Percentiles rank a stretch among this genome's conserved stretches.
These are phyloP conservation scores for Xerophyta viscosa DNA, from an alignment of 106 monocot genomes.

Conservation along the genomic window DNA sequence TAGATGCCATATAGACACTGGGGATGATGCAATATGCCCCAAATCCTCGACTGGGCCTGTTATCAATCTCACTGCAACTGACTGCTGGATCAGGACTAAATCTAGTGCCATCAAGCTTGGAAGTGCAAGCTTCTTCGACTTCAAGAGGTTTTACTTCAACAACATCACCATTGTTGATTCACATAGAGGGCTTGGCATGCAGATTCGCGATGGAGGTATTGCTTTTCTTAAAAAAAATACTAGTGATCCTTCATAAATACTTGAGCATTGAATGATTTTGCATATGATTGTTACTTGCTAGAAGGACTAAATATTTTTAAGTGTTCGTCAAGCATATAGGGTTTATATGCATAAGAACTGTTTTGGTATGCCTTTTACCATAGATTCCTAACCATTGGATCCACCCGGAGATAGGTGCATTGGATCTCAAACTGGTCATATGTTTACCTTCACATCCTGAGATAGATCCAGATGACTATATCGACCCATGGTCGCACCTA, in stretches of 20 bases:
- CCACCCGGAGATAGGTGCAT: too few relatives aligned
- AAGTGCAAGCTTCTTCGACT: constrained; percentile 83
- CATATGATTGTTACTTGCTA: not conserved
- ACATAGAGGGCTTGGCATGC: constrained; percentile 82
- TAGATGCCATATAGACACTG: constrained; percentile 84
- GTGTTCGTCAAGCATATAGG: too few relatives aligned
- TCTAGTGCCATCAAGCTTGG: constrained; percentile 87
- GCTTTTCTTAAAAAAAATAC: not conserved
- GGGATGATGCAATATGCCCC: constrained; percentile 94
- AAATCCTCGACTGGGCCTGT: constrained; percentile 80
- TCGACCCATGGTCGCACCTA: too few relatives aligned
- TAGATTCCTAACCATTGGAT: too few relatives aligned
- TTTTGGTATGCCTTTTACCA: too few relatives aligned
- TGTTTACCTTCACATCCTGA: too few relatives aligned
- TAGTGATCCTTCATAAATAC: not conserved
- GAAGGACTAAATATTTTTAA: too few relatives aligned
- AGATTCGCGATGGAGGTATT: constrained; percentile 94
- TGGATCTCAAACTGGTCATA: too few relatives aligned
- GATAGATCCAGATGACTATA: too few relatives aligned
- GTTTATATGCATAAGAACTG: too few relatives aligned
- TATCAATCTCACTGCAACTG: constrained; percentile 52
- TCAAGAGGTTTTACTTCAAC: constrained; percentile 46
- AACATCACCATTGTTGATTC: constrained; percentile 89
- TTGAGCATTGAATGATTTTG: too few relatives aligned
- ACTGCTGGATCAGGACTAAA: constrained; percentile 92